A percentile compares a stretch with the other conserved stretches of the same genome.
Conservation (phyloP, 805 yeast genomes). For the Ogataea zsoltii region DNA sequence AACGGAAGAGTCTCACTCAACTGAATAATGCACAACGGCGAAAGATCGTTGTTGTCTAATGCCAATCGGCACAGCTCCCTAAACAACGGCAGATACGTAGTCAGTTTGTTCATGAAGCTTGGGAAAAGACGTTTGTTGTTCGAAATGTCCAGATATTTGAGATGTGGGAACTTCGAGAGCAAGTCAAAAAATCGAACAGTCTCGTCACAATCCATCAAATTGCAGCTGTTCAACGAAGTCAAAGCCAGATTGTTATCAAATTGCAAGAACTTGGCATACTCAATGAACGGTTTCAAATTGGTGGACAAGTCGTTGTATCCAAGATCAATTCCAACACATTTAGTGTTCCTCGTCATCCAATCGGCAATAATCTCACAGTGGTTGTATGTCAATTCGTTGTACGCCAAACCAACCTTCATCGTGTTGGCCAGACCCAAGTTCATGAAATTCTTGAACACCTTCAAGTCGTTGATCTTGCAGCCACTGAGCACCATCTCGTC, state of each 20-base stretch:
- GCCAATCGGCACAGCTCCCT: slow-evolving; percentile 64
- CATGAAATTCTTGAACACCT: slow-evolving; percentile 55
- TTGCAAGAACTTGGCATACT: slow-evolving; percentile 24
- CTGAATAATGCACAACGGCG: slow-evolving; percentile 53
- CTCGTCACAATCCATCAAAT: slow-evolving; percentile 52
- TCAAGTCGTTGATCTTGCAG: slow-evolving; percentile 58
- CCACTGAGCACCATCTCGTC: slow-evolving; percentile 83
- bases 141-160: slow-evolving; percentile 76
- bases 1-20: slow-evolving; percentile 70
- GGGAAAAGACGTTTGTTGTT: slow-evolving; percentile 70
- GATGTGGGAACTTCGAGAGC: slow-evolving; percentile 53
- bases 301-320: slow-evolving; percentile 73
- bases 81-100: slow-evolving; percentile 68
- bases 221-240: slow-evolving; percentile 67
- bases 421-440: slow-evolving; percentile 59
- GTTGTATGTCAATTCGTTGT: slow-evolving; percentile 60
- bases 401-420: slow-evolving; percentile 72
- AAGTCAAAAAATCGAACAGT: slow-evolving; percentile 49
- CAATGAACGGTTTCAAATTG: slow-evolving; percentile 39
- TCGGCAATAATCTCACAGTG: slow-evolving; percentile 57
- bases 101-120: slow-evolving; percentile 53
- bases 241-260: slow-evolving; percentile 38
- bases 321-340: slow-evolving; percentile 71
- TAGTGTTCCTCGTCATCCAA: slow-evolving; percentile 53
- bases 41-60: slow-evolving; percentile 65